Evolutionary conservation across 768 basidiomycete genomes (phyloP), one percentile per base, ranked within the genome.

Genomic region (Steccherinum ochraceum): DNA sequence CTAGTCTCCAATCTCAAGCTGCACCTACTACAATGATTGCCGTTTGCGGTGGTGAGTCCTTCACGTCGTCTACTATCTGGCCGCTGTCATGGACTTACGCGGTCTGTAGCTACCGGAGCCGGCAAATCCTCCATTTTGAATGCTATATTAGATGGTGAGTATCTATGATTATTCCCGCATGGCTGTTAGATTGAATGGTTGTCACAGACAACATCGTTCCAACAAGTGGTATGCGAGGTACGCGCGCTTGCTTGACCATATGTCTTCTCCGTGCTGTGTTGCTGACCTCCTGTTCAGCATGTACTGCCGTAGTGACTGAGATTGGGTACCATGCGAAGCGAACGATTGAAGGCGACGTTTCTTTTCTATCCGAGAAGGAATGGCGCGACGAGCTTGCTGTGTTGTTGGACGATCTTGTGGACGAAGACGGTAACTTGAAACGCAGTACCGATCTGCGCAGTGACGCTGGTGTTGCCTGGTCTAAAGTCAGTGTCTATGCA

Each of bases 221-320:
- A 3, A 83, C 82, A 3, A 81, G 78, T 53, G 81, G 81, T 21
- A 83, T 83, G 81, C 71, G 79, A 56, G 79, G 80, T 80, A 51
- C 24, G 52, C 58, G n/a, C n/a, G n/a, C n/a, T n/a, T n/a, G n/a
- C n/a, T n/a, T n/a, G 47, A 45, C 25, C 2, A 18, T 25, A 30
- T n/a, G n/a, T n/a, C n/a, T 47, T 41, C 12, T n/a, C 18, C 5
- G 11, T 40, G 24, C 21, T 5, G 24, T 21, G 10, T 58, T 21
- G 16, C 13, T 44, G n/a, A 3, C n/a, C n/a, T n/a, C n/a, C n/a
- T n/a, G n/a, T 25, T 7, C 50, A 82, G 83, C 83, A 5, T 84
- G 83, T 55, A 84, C 81, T 2, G 80, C 81, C 3, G 80, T 82
- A 23, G 80, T 83, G 2, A 84, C 82, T 0, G 80, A 83, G 57